Base-by-base conservation (phyloP, 768 basidiomycete genomes). In the Podaxis carcinomalis region DNA sequence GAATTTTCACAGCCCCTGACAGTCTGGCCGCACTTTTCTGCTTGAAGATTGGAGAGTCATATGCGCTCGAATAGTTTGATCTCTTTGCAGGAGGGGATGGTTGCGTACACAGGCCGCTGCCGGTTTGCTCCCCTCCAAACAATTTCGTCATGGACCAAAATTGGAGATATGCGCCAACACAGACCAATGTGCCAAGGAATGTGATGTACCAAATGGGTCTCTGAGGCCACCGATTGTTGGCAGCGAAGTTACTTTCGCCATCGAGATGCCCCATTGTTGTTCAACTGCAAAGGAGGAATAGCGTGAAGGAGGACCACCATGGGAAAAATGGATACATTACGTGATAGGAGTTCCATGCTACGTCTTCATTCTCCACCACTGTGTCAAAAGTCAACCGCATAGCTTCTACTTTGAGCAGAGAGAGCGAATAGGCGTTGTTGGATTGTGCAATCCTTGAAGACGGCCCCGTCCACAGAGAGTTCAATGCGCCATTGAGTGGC, bases 1-100 rank as follows among this genome's bases (percentile, higher is more conserved):
- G 71, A 23, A 72, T 68, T 51, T 63, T 58, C 39, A 72, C 68
- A 3, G 71, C 70, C 10, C 69, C 71, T 46, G 71, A 65, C 6
- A 72, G 63, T 27, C 68, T 62, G 7, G 19, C 25, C 0, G 70
- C 66, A 13, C 69, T 66, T 50, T 46, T 57, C 28, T 57, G n/a
- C 21, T 65, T 58, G 52, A 72, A 72, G 7, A 61, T 61, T 4
- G 67, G 67, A 36, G 63, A 64, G 40, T 66, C 62, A n/a, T 65
- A 65, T 23, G 66, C 65, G 10, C 40, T 47, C 4, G 70, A 72
- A 27, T 68, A 65, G 16, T 67, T 66, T 4, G 69, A 71, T 1
- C 64, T 57, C 16, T 56, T 35, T 4, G 61, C 62, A 4, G 69
- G 61, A 9, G 71, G 69, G 0, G 28, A 49, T 4, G 71, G 68